Evolutionary conservation across 2,329 filamentous ascomycete species (phyloP), one percentile per base, ranked within the genome.

Genomic region (Epicoccum sorghinum): DNA sequence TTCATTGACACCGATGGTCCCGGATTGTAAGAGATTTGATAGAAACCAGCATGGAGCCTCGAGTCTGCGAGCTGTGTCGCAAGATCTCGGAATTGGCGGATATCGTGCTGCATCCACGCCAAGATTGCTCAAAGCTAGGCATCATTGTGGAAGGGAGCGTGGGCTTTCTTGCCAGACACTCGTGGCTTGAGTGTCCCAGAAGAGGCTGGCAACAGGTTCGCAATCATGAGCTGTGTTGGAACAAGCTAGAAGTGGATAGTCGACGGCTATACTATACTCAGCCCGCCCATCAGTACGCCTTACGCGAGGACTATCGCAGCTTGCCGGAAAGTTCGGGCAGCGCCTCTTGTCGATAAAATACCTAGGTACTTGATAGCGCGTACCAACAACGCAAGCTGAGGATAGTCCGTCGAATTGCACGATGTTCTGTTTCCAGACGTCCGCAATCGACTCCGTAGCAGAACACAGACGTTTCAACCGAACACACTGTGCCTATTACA

Each of bases 361-460:
- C 69, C 71, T 74, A 74, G 69, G 71, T 74, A 84, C 81, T 86
- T 85, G 79, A 85, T 86, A 87, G 83, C 84, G 80, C 83, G 81
- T 80, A 80, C 72, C 73, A 78, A 69, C 75, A 65, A 71, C 66
- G 69, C 69, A 69, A 70, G 69, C 80, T 79, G 76, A 79, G 79
- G 77, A 74, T 81, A 75, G 73, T 67, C 70, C 66, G 62, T 70
- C 66, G 68, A 73, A 69, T 58, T 61, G 62, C 55, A 55, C 61
- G 64, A 64, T 63, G 52, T 44, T 77, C 77, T 78, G 67, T 71
- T 85, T 84, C 18, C 89, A 89, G 86, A 85, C 86, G 83, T 82
- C 75, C 84, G 85, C 83, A 85, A 85, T 83, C 77, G 77, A 77
- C 72, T 86, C 83, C 86, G 86, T 90, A 89, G 88, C 87, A 88